phyloP scores from a whole-genome alignment of 2,329 filamentous ascomycete species.

The Diaporthe ampelina region DNA sequence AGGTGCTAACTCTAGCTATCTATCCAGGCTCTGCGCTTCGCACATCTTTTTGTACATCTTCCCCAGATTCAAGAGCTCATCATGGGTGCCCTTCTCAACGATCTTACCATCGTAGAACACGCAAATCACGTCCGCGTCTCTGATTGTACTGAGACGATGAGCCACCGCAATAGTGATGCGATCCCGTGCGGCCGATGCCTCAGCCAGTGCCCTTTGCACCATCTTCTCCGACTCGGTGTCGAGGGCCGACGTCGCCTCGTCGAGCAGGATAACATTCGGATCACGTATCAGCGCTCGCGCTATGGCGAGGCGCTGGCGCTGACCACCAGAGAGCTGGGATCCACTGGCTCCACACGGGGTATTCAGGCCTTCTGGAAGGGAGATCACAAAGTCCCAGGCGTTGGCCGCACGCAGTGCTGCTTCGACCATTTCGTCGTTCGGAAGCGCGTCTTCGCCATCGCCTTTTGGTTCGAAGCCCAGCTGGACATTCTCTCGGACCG shows the following conservation, averaged over 20 bases:
- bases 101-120: slow-evolving; percentile 52
- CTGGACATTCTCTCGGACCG: slow-evolving; percentile 51
- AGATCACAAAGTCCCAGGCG: slow-evolving; percentile 46
- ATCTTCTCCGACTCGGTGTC: slow-evolving; percentile 73
- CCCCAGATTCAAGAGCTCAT: not conserved
- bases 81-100: slow-evolving; percentile 50
- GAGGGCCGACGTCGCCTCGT: slow-evolving; percentile 71
- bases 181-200: slow-evolving; percentile 60
- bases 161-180: slow-evolving; percentile 78
- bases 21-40: slow-evolving; percentile 20
- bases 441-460: slow-evolving; percentile 23
- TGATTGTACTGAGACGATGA: slow-evolving; percentile 69
- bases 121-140: slow-evolving; percentile 58
- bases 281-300: slow-evolving; percentile 36
- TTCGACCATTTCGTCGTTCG: slow-evolving; percentile 44
- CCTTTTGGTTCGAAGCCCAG: slow-evolving; percentile 46
- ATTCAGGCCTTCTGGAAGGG: slow-evolving; percentile 38
- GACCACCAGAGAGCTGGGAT: slow-evolving; percentile 35
- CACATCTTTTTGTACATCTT: slow-evolving; percentile 36
- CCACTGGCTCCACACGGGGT: slow-evolving; percentile 31
- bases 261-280: slow-evolving; percentile 45
- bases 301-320: slow-evolving; percentile 38
- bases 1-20: not conserved
- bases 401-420: slow-evolving; percentile 49
- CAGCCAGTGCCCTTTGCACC: slow-evolving; percentile 50